Evolutionary conservation across 2,329 filamentous ascomycete genomes (phyloP).

Genomic region (Chrysoporthe austroafricana): DNA sequence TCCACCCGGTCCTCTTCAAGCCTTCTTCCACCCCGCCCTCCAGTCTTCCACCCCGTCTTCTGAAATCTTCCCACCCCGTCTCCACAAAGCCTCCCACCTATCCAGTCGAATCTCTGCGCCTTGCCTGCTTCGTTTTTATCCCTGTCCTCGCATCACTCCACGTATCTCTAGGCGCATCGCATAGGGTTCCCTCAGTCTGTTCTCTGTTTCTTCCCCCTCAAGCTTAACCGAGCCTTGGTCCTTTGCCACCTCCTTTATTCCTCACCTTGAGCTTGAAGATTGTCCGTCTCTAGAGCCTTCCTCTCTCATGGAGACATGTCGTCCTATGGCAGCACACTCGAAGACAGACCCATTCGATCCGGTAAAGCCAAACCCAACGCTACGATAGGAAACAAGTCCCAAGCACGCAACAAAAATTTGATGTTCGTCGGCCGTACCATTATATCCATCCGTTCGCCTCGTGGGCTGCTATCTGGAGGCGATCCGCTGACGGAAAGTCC

Average conservation of each 20-base stretch:
- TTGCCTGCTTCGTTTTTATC: neutral
- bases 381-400: neutral
- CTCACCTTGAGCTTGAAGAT: neutral
- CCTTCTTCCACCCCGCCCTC: neutral
- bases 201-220: neutral
- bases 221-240: neutral
- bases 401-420: neutral
- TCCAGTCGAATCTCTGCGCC: neutral
- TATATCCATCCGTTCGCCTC: neutral
- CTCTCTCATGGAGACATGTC: neutral
- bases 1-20: too few species aligned
- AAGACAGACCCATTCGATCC: neutral
- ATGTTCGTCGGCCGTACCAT: neutral
- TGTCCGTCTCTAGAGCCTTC: neutral
- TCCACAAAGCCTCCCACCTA: neutral
- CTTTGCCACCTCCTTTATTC: neutral
- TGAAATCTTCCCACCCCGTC: neutral
- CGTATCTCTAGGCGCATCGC: neutral
- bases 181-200: neutral
- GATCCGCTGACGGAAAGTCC: neutral
- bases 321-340: neutral
- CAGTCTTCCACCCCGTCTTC: neutral
- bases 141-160: neutral
- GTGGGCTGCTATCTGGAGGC: too few species aligned
- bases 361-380: neutral